phyloP scores from a whole-genome alignment of 805 yeast genomes.

The Debaryomyces prosopidis region DNA sequence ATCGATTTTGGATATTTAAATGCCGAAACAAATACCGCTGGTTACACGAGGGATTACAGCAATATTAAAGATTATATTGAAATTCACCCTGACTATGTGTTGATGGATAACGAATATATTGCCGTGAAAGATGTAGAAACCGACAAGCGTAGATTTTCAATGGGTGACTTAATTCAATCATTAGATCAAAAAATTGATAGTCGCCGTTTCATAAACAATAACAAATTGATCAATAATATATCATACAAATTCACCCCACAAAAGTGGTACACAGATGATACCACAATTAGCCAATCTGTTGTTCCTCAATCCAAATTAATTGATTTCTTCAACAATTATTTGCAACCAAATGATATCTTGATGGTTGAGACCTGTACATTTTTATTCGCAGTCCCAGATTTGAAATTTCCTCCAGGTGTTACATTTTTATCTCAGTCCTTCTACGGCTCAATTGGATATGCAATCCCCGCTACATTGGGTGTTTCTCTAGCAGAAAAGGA shows the following conservation, averaged over 20 bases:
- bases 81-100: constrained; percentile 43
- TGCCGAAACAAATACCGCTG: constrained; percentile 31
- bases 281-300: constrained; percentile 5
- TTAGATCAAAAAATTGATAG: constrained; percentile 23
- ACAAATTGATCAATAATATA: constrained; percentile 14
- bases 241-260: constrained; percentile 13
- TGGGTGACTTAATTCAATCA: constrained; percentile 32
- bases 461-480: constrained; percentile 85
- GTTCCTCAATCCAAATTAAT: constrained; percentile 36
- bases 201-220: constrained; percentile 8
- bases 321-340: constrained; percentile 31
- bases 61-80: constrained; percentile 30
- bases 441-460: constrained; percentile 86
- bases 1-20: constrained; percentile 66
- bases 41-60: constrained; percentile 19
- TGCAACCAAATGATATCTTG: constrained; percentile 67
- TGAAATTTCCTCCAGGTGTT: constrained; percentile 56
- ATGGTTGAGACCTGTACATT: constrained; percentile 83
- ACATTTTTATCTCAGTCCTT: constrained; percentile 65
- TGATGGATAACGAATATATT: constrained; percentile 30
- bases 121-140: constrained; percentile 18
- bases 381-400: constrained; percentile 73
- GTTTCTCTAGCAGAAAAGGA: constrained; percentile 73
- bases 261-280: constrained; percentile 3
- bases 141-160: constrained; percentile 26